Evolutionary conservation across 2,329 filamentous ascomycete genomes (phyloP), one percentile per base, ranked within the genome.

Genomic region (Cordyceps javanica): DNA sequence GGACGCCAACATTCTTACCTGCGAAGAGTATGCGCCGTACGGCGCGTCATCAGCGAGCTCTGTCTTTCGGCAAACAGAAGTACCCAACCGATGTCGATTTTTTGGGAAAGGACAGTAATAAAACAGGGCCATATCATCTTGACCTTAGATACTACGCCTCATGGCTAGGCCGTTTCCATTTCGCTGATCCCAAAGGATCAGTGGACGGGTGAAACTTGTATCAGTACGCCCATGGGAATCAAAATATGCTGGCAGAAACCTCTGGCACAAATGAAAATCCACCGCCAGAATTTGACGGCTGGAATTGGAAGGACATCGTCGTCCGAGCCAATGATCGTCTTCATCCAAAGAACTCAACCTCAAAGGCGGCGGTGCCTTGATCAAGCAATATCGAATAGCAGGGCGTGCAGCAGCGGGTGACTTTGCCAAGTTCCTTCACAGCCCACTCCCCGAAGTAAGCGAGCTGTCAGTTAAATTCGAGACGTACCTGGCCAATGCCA

Each of bases 21-120:
- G 67, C 46, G 67, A 70, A 44, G 69, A 72, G 58, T 70, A 68
- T 53, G 60, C 59, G 3, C 65, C 69, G 5, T 72, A 60, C 53
- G 69, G 69, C 1, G 28, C n/a, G 16, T 60, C 64, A 6, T 50
- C 62, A 2, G 66, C 62, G 53, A 45, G 32, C 14, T 54, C 58
- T 0, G 13, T 38, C 1, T 32, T 44, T 6, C 49, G 28, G 13
- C 36, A 60, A 10, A 58, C 50, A 3, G 61, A 63, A 21, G 58
- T 62, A 1, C 62, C 65, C 1, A 62, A 60, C n/a, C 60, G 60
- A 26, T 70, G 68, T 56, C 61, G 67, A 0, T 70, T 61, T n/a
- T 54, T 30, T 62, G 2, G 55, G 54, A 7, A 58, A 67, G 23
- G 63, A 67, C 41, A 57, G 59, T 5, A 61, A 64, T 14, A 66